Evolutionary conservation across 805 yeast species (phyloP), one percentile per base, ranked within the genome.

Genomic region (Blastobotrys parvus): DNA sequence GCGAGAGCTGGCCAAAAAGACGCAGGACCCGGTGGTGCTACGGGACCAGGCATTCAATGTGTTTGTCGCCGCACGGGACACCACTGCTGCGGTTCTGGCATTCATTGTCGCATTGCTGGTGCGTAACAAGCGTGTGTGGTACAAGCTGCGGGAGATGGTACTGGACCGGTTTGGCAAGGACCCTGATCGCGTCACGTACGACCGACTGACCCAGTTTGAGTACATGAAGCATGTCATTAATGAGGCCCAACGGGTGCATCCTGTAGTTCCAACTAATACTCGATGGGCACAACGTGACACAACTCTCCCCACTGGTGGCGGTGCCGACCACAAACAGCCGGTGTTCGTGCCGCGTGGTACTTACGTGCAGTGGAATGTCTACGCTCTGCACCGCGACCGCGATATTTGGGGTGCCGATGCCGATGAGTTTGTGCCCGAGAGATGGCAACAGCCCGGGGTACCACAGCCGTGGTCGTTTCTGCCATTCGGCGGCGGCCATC

Each of bases 401-500:
- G 58, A 51, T 8, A 54, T 53, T 41, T 71, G 62, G 53, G 76
- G 76, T 34, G 48, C 62, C 37, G 73, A 69, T 42, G 65, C 70
- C 23, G 43, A 54, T 2, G 63, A 46, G 20, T 71, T 67, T 55
- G 49, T 55, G 8, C 76, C 76, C 6, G 72, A 67, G 47, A 47
- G 72, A 43, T 68, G 72, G 72, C 54, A 51, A 25, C 3, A 19
- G 3, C n/a, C 4, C 25, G 55, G 54, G 36, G 58, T 60, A 31
- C 58, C 61, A 34, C 13, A 8, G 15, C 63, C 70, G 10, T 70
- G 74, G 73, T 65, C 66, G 11, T 69, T 64, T 46, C 53, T 69
- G 22, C 74, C 75, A 21, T 70, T 70, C 54, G 68, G 69, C 46
- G 75, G 75, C 30, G 75, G 75, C 8, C 74, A 74, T 16, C 58